phyloP scores from a whole-genome alignment of 2,329 filamentous ascomycete genomes.

The Monilinia polystroma region DNA sequence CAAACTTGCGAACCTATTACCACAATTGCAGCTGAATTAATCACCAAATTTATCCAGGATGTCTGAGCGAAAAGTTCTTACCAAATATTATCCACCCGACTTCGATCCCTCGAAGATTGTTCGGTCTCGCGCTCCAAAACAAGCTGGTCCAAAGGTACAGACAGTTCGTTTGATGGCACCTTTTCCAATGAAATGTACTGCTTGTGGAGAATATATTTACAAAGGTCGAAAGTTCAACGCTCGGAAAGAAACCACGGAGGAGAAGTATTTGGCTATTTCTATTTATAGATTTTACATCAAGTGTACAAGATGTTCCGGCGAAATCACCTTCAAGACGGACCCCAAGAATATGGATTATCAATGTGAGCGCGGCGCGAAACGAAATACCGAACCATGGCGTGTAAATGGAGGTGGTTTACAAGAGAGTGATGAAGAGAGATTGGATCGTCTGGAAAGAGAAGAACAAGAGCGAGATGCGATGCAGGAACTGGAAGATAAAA shows the following conservation, averaged over 20 bases:
- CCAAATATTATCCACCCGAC: constrained; percentile 66
- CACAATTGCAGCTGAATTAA: not conserved
- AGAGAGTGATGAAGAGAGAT: constrained; percentile 82
- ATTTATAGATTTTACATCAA: constrained; percentile 90
- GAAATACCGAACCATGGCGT: constrained; percentile 93
- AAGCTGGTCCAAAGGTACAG: constrained; percentile 75
- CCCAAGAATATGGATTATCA: constrained; percentile 93
- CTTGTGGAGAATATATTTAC: constrained; percentile 80
- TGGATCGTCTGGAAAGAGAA: constrained; percentile 80
- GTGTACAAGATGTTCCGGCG: constrained; percentile 79
- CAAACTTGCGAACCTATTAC: not conserved
- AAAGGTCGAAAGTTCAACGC: constrained; percentile 95
- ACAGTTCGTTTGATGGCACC: constrained; percentile 89
- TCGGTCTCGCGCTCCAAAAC: constrained; percentile 66
- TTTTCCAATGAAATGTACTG: constrained; percentile 73
- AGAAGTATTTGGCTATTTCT: constrained; percentile 84
- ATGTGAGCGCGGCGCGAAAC: constrained; percentile 74
- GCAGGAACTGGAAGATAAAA: constrained; percentile 93
- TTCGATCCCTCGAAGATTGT: constrained; percentile 86
- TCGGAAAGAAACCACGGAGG: constrained; percentile 86
- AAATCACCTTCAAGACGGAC: constrained; percentile 93
- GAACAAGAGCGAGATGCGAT: constrained; percentile 85
- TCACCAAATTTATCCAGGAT: constrained; percentile 47
- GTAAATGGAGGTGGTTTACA: constrained; percentile 53
- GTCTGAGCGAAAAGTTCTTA: constrained; percentile 83